Evolutionary conservation across 139 green algal species (phyloP).

Genomic region (Coelastrella sp.): DNA sequence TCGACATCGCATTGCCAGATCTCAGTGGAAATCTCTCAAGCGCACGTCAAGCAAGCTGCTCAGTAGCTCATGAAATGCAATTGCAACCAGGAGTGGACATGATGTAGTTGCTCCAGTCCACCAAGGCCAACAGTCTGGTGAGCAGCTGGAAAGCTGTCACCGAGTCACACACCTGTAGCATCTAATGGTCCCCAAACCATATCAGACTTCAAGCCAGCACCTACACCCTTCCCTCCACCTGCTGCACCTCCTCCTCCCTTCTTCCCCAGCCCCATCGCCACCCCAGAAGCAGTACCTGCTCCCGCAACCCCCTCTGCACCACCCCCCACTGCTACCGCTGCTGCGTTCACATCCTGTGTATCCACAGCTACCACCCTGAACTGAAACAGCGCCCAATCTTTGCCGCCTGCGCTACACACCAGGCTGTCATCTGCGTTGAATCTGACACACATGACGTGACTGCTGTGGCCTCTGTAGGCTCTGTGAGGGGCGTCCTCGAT

Average conservation of each 20-base stretch:
- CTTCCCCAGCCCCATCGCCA: slow-evolving; percentile 31
- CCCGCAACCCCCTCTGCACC: background rate
- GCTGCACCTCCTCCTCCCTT: background rate
- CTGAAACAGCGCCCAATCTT: slow-evolving; percentile 79
- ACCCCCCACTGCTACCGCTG: background rate
- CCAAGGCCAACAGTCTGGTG: too few species aligned
- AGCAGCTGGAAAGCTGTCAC: too few species aligned
- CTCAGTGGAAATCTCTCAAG: too few species aligned
- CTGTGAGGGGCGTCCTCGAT: slow-evolving; percentile 73
- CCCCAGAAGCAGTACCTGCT: slow-evolving; percentile 37
- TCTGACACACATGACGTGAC: slow-evolving; percentile 75
- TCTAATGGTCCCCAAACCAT: slow-evolving; percentile 70
- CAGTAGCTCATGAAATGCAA: too few species aligned
- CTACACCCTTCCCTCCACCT: slow-evolving; percentile 27
- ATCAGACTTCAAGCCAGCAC: background rate
- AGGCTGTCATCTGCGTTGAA: slow-evolving; percentile 62
- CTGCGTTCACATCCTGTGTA: too few species aligned
- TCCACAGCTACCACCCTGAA: slow-evolving; percentile 56
- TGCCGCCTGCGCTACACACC: slow-evolving; percentile 61
- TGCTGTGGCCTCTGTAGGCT: slow-evolving; percentile 75
- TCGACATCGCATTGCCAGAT: too few species aligned
- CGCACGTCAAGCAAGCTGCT: too few species aligned
- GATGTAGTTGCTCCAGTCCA: background rate
- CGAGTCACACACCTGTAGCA: slow-evolving; percentile 46
- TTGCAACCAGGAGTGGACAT: background rate